Evolutionary conservation across 139 green algal genomes (phyloP).

Genomic region (Chlorella sp.): DNA sequence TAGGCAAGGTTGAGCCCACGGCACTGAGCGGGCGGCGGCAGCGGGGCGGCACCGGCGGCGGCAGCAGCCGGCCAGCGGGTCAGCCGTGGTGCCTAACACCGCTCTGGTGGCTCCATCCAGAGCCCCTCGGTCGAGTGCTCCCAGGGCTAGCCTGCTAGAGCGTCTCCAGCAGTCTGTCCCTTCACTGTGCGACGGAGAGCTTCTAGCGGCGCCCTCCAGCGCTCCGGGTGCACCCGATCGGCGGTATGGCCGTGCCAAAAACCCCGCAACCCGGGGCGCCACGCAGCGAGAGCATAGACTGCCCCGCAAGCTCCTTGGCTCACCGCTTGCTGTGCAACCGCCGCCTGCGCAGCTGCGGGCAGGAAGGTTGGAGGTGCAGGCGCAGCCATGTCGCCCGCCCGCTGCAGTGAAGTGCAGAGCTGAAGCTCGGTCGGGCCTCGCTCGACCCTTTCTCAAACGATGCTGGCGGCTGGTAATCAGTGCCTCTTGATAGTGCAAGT

Average conservation of each 20-base stretch:
- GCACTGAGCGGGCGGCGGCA: background rate
- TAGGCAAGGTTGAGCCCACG: background rate
- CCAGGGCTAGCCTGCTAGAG: background rate
- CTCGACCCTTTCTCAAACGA: no score
- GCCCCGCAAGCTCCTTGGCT: background rate
- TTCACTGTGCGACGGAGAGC: background rate
- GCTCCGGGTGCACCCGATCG: background rate
- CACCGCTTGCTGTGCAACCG: constrained; percentile 10
- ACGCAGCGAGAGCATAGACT: background rate
- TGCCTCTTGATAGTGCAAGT: no score
- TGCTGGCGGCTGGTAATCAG: no score
- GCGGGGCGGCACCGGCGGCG: no score
- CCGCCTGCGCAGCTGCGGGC: constrained; percentile 34
- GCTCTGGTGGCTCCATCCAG: background rate
- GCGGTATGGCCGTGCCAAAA: background rate
- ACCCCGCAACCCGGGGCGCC: background rate
- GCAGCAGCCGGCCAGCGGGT: background rate
- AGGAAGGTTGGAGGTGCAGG: constrained; percentile 28
- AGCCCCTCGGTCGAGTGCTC: no score
- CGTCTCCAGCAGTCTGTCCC: no score
- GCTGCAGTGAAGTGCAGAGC: no score
- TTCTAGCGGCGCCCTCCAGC: background rate
- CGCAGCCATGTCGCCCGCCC: no score
- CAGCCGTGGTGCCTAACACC: no score
- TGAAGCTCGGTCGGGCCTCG: no score